Percentiles rank a stretch among this genome's conserved stretches.
Conservation (phyloP, 164 flowering plant species). For the Sedum album region DNA sequence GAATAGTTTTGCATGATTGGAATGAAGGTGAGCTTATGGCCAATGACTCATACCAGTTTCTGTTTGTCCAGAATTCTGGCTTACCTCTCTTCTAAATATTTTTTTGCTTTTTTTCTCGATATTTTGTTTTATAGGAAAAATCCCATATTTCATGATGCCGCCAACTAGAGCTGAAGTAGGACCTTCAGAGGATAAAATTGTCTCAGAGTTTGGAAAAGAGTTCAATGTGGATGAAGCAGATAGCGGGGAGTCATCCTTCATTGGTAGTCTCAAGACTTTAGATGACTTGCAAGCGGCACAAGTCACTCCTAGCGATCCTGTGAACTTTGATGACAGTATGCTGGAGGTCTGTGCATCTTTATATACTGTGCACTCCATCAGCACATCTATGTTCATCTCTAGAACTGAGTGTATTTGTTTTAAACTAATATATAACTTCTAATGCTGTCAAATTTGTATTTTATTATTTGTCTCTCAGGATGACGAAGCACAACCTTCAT, state of each 20-base stretch:
- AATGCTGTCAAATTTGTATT: not conserved
- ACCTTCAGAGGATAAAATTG: constrained; percentile 53
- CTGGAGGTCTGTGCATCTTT: constrained; percentile 48
- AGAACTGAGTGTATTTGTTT: not conserved
- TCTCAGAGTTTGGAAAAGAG: constrained; percentile 74
- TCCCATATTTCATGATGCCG: constrained; percentile 85
- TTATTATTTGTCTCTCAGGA: constrained; percentile 27
- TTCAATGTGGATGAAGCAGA: constrained; percentile 81
- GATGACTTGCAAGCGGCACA: constrained; percentile 62
- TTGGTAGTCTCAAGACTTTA: constrained; percentile 72
- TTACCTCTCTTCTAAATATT: too few relatives aligned
- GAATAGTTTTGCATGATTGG: constrained; percentile 91
- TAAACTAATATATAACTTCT: too few relatives aligned
- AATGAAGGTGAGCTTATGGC: constrained; percentile 85
- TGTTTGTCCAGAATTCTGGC: too few relatives aligned
- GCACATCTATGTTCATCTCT: not conserved
- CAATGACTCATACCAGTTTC: too few relatives aligned
- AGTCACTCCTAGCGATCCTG: constrained; percentile 66
- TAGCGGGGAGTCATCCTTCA: constrained; percentile 66
- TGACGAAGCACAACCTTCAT: constrained; percentile 14
- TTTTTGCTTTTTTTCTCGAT: constrained; percentile 7
- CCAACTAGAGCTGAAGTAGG: constrained; percentile 63
- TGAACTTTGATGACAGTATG: constrained; percentile 62
- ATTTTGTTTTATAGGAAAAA: constrained; percentile 59
- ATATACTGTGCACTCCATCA: not conserved